phyloP scores from a whole-genome alignment of 331 rosid species.

The Phaseolus coccineus region DNA sequence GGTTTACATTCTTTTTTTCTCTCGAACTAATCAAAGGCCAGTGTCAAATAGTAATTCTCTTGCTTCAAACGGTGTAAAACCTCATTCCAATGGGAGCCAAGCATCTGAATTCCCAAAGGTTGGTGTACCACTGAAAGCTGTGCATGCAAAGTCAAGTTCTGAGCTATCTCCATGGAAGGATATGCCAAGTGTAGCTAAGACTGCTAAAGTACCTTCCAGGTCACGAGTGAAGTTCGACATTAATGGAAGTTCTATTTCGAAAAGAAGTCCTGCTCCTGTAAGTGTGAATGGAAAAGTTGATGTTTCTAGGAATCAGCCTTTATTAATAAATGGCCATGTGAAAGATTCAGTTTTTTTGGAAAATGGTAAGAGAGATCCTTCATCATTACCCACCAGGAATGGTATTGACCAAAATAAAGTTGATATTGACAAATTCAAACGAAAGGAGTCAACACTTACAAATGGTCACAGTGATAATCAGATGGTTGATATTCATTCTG shows the following conservation, averaged over 20 bases:
- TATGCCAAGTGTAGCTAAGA: conserved; percentile 54
- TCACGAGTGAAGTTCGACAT: conserved; percentile 63
- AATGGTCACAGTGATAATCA: conserved; percentile 52
- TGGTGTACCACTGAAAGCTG: conserved; percentile 54
- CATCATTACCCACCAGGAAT: conserved; percentile 50
- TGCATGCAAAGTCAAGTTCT: conserved; percentile 50
- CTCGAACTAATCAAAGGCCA: conserved; percentile 84
- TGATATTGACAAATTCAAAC: conserved; percentile 49
- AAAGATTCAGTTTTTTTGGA: conserved; percentile 57
- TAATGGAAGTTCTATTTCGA: conserved; percentile 63
- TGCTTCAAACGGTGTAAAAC: conserved; percentile 68
- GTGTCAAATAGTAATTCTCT: conserved; percentile 52
- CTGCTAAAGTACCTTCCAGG: conserved; percentile 58
- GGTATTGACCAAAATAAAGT: conserved; percentile 52
- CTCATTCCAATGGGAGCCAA: conserved; percentile 74
- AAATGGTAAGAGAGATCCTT: conserved; percentile 58
- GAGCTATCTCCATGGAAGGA: conserved; percentile 68
- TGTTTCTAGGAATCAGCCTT: conserved; percentile 49
- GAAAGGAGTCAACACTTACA: conserved; percentile 46
- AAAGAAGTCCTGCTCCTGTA: conserved; percentile 55
- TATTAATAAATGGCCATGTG: conserved; percentile 60
- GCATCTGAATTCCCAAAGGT: conserved; percentile 58
- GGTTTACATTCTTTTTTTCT: conserved; percentile 92
- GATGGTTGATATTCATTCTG: conserved; percentile 42
- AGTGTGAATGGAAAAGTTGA: conserved; percentile 68